Conservation (phyloP, 2,329 filamentous ascomycete genomes). For the Penicillium sumatraense region DNA sequence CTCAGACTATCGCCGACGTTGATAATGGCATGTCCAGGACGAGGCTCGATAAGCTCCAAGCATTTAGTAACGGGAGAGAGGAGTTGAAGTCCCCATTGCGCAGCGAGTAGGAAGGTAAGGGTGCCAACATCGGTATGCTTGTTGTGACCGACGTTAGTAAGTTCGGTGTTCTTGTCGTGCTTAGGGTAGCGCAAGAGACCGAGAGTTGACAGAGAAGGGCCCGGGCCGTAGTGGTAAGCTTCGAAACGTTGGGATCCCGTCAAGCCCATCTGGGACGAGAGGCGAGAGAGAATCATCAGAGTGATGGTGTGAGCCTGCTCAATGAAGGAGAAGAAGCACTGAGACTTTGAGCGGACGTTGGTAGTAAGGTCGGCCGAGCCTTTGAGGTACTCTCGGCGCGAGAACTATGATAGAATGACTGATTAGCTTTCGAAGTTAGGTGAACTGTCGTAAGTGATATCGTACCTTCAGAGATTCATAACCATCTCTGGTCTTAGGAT, state of each 20-base stretch:
- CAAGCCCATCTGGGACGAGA: neutral
- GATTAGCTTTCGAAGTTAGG: no score
- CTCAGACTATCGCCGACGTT: constrained; percentile 19
- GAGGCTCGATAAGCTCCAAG: constrained; percentile 11
- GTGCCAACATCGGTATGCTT: constrained; percentile 36
- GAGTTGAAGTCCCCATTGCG: constrained; percentile 39
- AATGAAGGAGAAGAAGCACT: neutral
- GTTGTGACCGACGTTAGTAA: constrained; percentile 25
- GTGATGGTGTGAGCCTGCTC: neutral
- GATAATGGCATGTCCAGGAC: constrained; percentile 12
- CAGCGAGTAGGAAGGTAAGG: constrained; percentile 33
- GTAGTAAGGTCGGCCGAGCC: no score
- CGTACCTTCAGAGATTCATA: neutral
- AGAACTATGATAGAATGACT: no score
- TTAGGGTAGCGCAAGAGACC: constrained; percentile 18
- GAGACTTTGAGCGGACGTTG: no score
- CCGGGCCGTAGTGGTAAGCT: constrained; percentile 12
- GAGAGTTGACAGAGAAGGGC: constrained; percentile 17
- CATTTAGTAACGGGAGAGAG: neutral
- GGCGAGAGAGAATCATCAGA: neutral
- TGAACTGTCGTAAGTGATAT: no score
- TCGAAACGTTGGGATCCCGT: neutral
- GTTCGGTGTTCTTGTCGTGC: constrained; percentile 3
- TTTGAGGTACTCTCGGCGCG: neutral
- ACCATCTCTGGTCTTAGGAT: neutral